Conservation (phyloP, 495 filamentous ascomycete species). For the Cenococcum geophilum region DNA sequence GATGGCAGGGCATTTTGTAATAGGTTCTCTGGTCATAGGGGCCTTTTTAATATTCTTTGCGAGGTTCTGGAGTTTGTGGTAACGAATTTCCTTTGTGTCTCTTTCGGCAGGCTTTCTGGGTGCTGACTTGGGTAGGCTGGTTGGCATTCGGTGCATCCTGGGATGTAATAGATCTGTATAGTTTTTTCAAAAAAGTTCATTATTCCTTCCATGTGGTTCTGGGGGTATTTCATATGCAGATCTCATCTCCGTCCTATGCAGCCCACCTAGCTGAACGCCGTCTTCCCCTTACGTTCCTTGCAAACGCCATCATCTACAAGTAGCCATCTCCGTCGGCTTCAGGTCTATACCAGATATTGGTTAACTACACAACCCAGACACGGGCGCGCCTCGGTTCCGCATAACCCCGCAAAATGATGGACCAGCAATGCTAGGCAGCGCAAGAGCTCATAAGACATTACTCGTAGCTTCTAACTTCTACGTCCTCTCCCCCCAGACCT, state of each 20-base stretch:
- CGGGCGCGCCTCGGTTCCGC: background rate
- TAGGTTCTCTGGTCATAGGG: background rate
- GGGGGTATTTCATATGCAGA: background rate
- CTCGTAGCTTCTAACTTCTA: background rate
- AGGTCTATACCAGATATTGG: background rate
- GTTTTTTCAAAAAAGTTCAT: conserved; percentile 1
- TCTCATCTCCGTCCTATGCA: background rate
- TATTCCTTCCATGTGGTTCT: background rate
- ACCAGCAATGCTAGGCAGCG: background rate
- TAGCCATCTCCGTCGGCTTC: background rate
- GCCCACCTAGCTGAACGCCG: background rate
- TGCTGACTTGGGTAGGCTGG: background rate
- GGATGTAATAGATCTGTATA: conserved; percentile 4
- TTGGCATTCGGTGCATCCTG: background rate
- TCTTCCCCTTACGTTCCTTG: background rate
- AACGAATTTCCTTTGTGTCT: conserved; percentile 4
- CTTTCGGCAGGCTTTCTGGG: background rate
- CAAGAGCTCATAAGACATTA: background rate
- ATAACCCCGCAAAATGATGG: background rate
- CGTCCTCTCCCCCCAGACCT: background rate
- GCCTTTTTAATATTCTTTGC: background rate
- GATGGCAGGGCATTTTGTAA: conserved; percentile 1
- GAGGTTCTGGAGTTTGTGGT: background rate
- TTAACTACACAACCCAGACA: background rate
- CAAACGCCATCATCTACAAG: background rate